phyloP scores from a whole-genome alignment of 306 rosid species.

The Gastrolobium villosum region DNA sequence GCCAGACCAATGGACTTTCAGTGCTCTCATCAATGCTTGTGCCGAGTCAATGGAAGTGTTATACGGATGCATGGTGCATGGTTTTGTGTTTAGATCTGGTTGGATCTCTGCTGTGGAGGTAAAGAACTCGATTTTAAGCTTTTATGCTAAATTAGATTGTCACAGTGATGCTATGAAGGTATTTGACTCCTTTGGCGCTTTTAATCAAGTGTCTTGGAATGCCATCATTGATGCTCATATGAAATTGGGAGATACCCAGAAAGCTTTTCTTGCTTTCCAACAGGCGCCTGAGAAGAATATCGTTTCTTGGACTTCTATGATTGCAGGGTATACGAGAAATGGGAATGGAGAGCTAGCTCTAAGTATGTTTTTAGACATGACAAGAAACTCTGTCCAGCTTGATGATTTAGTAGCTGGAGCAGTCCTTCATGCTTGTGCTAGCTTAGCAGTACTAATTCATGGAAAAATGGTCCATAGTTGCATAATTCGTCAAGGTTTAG shows the following conservation, averaged over 20 bases:
- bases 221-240: conserved; percentile 83
- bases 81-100: conserved; percentile 70
- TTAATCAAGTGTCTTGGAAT: conserved; percentile 82
- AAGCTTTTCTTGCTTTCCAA: conserved; percentile 73
- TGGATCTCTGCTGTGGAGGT: conserved; percentile 74
- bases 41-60: conserved; percentile 54
- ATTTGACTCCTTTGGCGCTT: conserved; percentile 58
- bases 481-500: conserved; percentile 60
- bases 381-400: conserved; percentile 60
- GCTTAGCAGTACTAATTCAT: conserved; percentile 62
- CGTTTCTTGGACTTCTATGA: conserved; percentile 89
- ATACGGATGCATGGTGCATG: conserved; percentile 72
- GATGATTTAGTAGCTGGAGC: conserved; percentile 79
- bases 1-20: conserved; percentile 83
- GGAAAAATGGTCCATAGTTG: conserved; percentile 76
- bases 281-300: conserved; percentile 67
- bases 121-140: conserved; percentile 75
- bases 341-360: conserved; percentile 76
- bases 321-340: conserved; percentile 73
- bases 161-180: conserved; percentile 59
- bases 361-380: conserved; percentile 67
- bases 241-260: conserved; percentile 70
- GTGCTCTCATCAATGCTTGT: conserved; percentile 76
- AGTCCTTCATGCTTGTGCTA: conserved; percentile 83
- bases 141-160: conserved; percentile 71